Evolutionary conservation across 208 protist species (phyloP).

Genomic region (Leishmania arabica): DNA sequence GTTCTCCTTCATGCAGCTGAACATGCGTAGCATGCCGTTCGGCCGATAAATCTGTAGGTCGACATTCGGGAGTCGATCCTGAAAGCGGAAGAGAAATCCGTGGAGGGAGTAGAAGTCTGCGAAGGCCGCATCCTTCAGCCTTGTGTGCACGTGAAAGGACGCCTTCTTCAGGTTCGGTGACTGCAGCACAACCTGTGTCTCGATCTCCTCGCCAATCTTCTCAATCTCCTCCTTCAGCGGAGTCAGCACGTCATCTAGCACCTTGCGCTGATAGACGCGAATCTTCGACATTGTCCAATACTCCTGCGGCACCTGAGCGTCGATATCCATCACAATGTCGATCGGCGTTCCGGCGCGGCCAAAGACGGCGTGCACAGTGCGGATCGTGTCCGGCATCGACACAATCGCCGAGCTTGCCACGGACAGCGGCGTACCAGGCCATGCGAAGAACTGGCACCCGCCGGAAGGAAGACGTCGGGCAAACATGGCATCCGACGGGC

Average conservation of each 20-base stretch:
- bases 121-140: constrained; percentile 85
- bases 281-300: constrained; percentile 83
- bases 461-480: constrained; percentile 75
- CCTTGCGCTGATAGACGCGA: constrained; percentile 71
- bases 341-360: constrained; percentile 69
- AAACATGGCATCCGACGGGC: constrained; percentile 70
- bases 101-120: constrained; percentile 81
- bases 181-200: constrained; percentile 84
- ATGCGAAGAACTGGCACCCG: constrained; percentile 90
- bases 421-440: constrained; percentile 74
- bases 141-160: constrained; percentile 88
- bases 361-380: constrained; percentile 88
- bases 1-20: constrained; percentile 90
- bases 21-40: constrained; percentile 90
- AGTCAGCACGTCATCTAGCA: constrained; percentile 62
- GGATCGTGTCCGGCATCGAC: constrained; percentile 86
- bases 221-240: constrained; percentile 69
- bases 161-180: constrained; percentile 91
- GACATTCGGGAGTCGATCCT: constrained; percentile 68
- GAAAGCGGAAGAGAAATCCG: constrained; percentile 76
- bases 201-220: constrained; percentile 75
- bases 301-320: constrained; percentile 85
- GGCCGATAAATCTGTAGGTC: constrained; percentile 87
- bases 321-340: constrained; percentile 85
- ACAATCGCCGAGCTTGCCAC: constrained; percentile 74